These are phyloP conservation scores for Karstenula rhodostoma DNA, from an alignment of 2,329 filamentous ascomycete species.

Conservation along the genomic window DNA sequence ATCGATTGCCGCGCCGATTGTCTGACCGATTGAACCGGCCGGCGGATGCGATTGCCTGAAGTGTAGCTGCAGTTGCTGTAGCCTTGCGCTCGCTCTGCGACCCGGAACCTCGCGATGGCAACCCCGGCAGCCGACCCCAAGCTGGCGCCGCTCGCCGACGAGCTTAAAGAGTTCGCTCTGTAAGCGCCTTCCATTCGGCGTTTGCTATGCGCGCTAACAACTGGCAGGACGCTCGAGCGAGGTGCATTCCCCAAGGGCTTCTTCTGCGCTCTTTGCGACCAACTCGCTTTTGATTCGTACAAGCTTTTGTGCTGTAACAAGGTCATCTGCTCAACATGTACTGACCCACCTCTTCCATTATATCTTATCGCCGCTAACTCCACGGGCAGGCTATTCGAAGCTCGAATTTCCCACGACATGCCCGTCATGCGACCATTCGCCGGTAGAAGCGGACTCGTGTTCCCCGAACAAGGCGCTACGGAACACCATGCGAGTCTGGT, in stretches of 20 bases:
- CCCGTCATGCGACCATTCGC: slow-evolving; percentile 91
- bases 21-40: not conserved
- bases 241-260: slow-evolving; percentile 96
- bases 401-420: slow-evolving; percentile 78
- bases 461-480: slow-evolving; percentile 89
- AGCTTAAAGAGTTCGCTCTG: slow-evolving; percentile 44
- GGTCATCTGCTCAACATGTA: slow-evolving; percentile 90
- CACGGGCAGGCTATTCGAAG: slow-evolving; percentile 38
- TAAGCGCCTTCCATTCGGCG: slow-evolving; percentile 17
- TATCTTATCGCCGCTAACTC: slow-evolving; percentile 14
- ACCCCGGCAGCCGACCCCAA: slow-evolving; percentile 38
- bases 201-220: slow-evolving; percentile 21
- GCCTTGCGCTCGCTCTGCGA: slow-evolving; percentile 30
- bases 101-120: slow-evolving; percentile 38
- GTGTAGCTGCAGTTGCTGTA: slow-evolving; percentile 27
- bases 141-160: slow-evolving; percentile 43
- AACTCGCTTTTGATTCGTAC: slow-evolving; percentile 88
- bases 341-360: slow-evolving; percentile 40
- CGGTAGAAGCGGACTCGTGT: slow-evolving; percentile 85
- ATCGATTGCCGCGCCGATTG: not conserved
- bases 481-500: slow-evolving; percentile 88
- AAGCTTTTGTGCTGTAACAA: slow-evolving; percentile 95
- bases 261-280: slow-evolving; percentile 92
- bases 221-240: slow-evolving; percentile 72
- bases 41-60: slow-evolving; percentile 28